Percentiles rank a stretch among this genome's conserved stretches.
Evolutionary conservation across 106 monocot genomes (phyloP).

Genomic region (Platanthera guangdongensis): DNA sequence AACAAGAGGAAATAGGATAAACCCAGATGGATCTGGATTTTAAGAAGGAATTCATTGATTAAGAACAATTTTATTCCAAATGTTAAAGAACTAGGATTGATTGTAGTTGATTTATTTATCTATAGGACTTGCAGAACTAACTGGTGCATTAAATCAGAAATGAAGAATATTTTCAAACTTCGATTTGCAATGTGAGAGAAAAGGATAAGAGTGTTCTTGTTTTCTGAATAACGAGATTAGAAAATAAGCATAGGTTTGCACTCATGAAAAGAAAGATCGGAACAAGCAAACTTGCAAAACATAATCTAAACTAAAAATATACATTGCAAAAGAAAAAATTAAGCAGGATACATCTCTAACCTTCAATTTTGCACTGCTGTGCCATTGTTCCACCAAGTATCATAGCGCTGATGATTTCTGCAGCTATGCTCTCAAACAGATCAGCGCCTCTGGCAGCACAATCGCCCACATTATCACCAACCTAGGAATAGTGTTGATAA

Average conservation of each 20-base stretch:
- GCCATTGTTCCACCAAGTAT: slow-evolving; percentile 99
- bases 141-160: not conserved
- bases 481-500: too few relatives aligned
- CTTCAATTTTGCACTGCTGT: slow-evolving; percentile 92
- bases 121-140: not conserved
- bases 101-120: not conserved
- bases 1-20: slow-evolving; percentile 95
- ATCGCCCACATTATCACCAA: slow-evolving; percentile 99
- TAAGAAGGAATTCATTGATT: not conserved
- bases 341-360: slow-evolving; percentile 19
- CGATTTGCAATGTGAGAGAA: not conserved
- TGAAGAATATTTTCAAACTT: not conserved
- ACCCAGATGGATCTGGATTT: slow-evolving; percentile 90
- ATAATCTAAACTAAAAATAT: not conserved
- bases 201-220: not conserved
- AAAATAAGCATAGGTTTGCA: not conserved
- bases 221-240: not conserved
- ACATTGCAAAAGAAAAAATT: not conserved
- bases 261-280: not conserved
- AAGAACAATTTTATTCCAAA: not conserved
- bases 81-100: not conserved
- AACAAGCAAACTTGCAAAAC: not conserved
- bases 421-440: slow-evolving; percentile 99
- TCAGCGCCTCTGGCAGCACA: slow-evolving; percentile 99
- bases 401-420: slow-evolving; percentile 99